Conservation (phyloP, 202 grass and related monocot genomes). For the Cymbopogon flexuosus region DNA sequence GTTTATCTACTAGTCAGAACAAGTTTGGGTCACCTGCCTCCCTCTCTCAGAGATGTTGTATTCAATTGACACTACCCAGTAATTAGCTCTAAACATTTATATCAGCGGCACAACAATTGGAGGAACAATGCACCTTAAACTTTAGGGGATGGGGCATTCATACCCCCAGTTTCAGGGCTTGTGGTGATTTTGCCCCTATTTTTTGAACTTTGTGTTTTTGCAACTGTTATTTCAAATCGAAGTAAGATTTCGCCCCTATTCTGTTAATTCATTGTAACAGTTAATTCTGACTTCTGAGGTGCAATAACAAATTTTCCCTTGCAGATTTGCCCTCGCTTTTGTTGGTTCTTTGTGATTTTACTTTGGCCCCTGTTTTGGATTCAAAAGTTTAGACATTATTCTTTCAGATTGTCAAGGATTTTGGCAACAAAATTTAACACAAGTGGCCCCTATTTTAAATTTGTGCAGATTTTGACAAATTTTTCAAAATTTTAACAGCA, state of each 20-base stretch:
- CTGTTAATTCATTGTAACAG: background rate
- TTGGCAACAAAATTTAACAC: background rate
- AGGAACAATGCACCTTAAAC: background rate
- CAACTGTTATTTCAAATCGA: background rate
- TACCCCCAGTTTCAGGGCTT: background rate
- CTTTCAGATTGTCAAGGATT: background rate
- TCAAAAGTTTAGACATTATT: background rate
- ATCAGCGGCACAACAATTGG: background rate
- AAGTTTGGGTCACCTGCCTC: background rate
- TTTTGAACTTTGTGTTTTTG: background rate
- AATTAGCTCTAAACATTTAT: slow-evolving; percentile 13
- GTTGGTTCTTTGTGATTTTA: background rate
- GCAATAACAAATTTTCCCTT: background rate
- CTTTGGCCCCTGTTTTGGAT: background rate
- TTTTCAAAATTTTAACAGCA: background rate
- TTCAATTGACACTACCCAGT: background rate
- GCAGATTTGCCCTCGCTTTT: background rate
- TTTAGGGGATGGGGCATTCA: background rate
- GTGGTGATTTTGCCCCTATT: background rate
- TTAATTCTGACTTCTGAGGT: background rate
- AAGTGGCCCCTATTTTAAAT: background rate
- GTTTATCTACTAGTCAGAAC: slow-evolving; percentile 5
- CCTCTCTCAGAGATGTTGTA: slow-evolving; percentile 17
- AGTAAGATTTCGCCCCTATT: background rate
- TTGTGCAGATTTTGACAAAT: background rate